Evolutionary conservation across 192 early-diverging fungal genomes (phyloP), one percentile per base, ranked within the genome.

Genomic region (Allomyces arbusculus): DNA sequence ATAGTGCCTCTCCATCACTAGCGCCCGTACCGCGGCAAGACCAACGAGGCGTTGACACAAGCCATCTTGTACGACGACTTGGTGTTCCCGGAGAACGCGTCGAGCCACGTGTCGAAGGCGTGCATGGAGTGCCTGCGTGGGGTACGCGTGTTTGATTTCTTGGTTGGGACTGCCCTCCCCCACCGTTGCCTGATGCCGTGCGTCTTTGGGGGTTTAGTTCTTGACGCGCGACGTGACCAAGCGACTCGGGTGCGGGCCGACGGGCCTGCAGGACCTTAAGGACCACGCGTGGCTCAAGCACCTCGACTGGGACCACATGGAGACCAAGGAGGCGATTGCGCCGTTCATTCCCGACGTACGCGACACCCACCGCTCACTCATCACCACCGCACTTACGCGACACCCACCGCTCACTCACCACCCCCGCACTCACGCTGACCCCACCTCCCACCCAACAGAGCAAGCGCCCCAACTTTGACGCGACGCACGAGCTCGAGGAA

Each of bases 1-100:
- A n/a, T n/a, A 4, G 4, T 7, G 33, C 7, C 3, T 7, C 7
- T 64, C 45, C 44, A 58, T 58, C 20, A 58, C 19, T 10, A 58
- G 86, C 82, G 90, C 23, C 91, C 91, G 20, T 93, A 89, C 75
- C 76, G 81, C 45, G 86, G 84, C 28, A 86, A 83, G 71, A 89
- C 86, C 19, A 91, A 89, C 62, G 85, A 88, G 44, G 74, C 76
- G 14, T 74, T 92, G 50, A 83, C 81, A 14, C 71, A 81, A 23
- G 73, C 87, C 26, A 92, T 93, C 66, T 72, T 91, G 22, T 55
- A 78, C 19, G 86, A 89, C 62, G 79, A 80, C 5, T 58, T 92
- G 23, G 75, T 77, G 10, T 88, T 86, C 63, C 89, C 90, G 8
- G 77, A 79, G 9, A 76, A 89, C 61, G 76, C 78, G 45, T 44